These are phyloP conservation scores for Patellifolia procumbens DNA, from an alignment of 179 eudicot genomes.

Conservation along the genomic window DNA sequence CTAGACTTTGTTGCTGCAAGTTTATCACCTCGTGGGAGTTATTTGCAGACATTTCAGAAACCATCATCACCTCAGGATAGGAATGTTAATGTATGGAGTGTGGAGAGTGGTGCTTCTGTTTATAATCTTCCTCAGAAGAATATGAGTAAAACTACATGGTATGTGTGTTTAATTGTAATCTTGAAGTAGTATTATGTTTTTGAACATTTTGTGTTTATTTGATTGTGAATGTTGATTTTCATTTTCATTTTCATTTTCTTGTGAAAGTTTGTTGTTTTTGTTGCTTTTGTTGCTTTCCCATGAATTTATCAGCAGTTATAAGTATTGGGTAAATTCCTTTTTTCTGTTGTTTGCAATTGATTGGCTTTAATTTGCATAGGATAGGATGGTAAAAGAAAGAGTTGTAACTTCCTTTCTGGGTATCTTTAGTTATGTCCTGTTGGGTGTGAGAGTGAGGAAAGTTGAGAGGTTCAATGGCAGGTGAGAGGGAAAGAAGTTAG, in stretches of 20 bases:
- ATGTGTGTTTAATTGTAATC: constrained; percentile 11
- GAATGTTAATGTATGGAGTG: constrained; percentile 74
- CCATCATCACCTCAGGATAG: constrained; percentile 67
- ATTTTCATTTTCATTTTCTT: neutral
- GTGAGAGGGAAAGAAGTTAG: too few relatives aligned
- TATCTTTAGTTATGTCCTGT: neutral
- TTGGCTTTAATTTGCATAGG: too few relatives aligned
- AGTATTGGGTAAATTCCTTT: neutral
- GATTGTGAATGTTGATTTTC: neutral
- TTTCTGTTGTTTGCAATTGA: too few relatives aligned
- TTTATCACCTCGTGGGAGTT: constrained; percentile 80
- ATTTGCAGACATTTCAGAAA: constrained; percentile 88
- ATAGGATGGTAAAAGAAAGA: neutral
- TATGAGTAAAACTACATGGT: constrained; percentile 86
- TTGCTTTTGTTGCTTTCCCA: neutral
- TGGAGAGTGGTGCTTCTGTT: constrained; percentile 64
- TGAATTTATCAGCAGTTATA: neutral
- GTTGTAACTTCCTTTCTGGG: neutral
- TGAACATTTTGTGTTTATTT: neutral
- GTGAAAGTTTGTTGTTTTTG: too few relatives aligned
- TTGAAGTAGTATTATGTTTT: neutral
- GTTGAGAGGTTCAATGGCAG: too few relatives aligned
- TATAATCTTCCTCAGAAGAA: constrained; percentile 66
- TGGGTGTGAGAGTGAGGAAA: too few relatives aligned
- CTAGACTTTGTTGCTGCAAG: constrained; percentile 58